These are phyloP conservation scores for Tetratostichococcus sp. DNA, from an alignment of 139 green algal genomes.

Conservation along the genomic window DNA sequence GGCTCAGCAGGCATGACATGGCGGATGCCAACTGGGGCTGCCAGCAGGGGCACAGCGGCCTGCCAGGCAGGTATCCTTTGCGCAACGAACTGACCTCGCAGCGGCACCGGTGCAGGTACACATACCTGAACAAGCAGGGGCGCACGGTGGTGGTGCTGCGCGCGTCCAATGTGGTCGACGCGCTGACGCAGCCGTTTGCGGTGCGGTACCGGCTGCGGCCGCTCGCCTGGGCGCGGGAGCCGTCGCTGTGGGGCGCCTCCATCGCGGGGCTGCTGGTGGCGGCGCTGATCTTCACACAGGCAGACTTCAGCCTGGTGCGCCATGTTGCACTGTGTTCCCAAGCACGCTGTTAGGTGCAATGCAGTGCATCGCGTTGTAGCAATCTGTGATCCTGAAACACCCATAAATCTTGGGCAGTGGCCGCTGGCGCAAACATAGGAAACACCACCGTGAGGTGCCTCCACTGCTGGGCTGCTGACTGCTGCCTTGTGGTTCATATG, in stretches of 20 bases:
- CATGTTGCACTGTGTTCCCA: no score
- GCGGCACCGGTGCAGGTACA: conserved; percentile 47
- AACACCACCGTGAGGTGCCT: no score
- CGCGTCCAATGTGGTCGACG: conserved; percentile 55
- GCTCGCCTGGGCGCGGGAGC: background rate
- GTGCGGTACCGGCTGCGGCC: conserved; percentile 13
- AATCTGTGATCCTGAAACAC: no score
- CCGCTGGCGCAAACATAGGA: no score
- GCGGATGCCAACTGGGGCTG: conserved; percentile 3
- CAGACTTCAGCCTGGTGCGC: background rate
- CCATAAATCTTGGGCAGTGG: no score
- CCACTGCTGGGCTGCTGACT: no score
- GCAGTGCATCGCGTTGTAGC: no score
- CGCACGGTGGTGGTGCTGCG: conserved; percentile 78
- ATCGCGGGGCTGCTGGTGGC: background rate
- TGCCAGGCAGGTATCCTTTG: no score
- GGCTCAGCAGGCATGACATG: no score
- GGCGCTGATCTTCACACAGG: background rate
- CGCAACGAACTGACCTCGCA: background rate
- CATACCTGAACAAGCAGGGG: conserved; percentile 81
- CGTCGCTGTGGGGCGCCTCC: background rate
- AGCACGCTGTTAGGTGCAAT: no score
- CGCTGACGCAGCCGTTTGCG: conserved; percentile 28
- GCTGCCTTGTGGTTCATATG: no score
- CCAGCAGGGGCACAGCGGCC: background rate